Evolutionary conservation across 345 rosid species (phyloP).

Genomic region (Punica granatum): DNA sequence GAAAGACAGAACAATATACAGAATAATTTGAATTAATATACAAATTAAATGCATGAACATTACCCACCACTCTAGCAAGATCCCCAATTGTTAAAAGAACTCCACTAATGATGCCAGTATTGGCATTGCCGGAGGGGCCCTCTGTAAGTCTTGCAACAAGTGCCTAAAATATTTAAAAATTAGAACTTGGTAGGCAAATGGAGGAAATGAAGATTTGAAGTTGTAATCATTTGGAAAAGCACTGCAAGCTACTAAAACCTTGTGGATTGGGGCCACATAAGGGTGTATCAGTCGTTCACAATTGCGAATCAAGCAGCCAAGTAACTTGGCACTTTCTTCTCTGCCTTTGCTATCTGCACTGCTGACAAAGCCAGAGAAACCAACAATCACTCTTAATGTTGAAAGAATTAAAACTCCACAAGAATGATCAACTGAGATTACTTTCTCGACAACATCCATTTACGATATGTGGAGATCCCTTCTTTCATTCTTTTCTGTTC

Average conservation of each 20-base stretch:
- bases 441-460: background rate
- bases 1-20: background rate
- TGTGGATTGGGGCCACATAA: slow-evolving; percentile 90
- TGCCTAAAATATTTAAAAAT: slow-evolving; percentile 52
- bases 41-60: background rate
- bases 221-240: slow-evolving; percentile 4
- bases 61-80: slow-evolving; percentile 97
- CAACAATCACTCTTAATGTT: slow-evolving; percentile 13
- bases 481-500: background rate
- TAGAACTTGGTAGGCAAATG: background rate
- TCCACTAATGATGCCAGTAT: slow-evolving; percentile 82
- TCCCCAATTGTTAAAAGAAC: slow-evolving; percentile 98
- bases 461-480: background rate
- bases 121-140: slow-evolving; percentile 77
- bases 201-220: slow-evolving; percentile 3
- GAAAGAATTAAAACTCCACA: background rate
- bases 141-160: slow-evolving; percentile 88
- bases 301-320: slow-evolving; percentile 94
- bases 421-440: background rate
- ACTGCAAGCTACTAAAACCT: slow-evolving; percentile 36
- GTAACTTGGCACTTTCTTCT: slow-evolving; percentile 96
- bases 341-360: slow-evolving; percentile 97
- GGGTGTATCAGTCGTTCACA: slow-evolving; percentile 91
- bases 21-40: background rate
- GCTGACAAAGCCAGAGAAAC: slow-evolving; percentile 46